Base-by-base conservation (phyloP, 306 rosid species). In the Vicia sativa region DNA sequence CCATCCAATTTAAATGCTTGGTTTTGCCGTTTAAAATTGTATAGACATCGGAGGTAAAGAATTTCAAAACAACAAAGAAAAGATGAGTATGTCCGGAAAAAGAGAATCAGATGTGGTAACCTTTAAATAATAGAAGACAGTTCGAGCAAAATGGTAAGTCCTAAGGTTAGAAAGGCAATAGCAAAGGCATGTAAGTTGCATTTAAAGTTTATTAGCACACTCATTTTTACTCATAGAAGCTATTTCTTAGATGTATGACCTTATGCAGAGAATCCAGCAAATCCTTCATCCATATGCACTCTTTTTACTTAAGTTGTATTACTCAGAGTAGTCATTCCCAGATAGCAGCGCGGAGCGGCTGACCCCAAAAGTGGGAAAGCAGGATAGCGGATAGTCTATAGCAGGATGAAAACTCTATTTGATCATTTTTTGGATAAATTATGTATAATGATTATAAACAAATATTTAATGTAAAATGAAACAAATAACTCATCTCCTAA, bases 221-320 rank as follows among this genome's bases (percentile, higher is more conserved):
- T 62, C 43, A 45, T 43, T 74, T 52, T 42, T 25, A 26, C 11
- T 61, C 18, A 42, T 13, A 11, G 34, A 73, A 28, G 39, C 25
- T 50, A 23, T 11, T 43, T 43, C 42, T 44, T 79, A 37, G 45
- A 71, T 11, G 21, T 5, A 46, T 67, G 31, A 61, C 66, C 42
- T 68, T 38, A 55, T 29, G 41, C 45, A 45, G 37, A 69, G 45
- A 23, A 67, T 10, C 73, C 25, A 41, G 18, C 49, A 48, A 56
- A 53, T 49, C 23, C 29, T 9, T 2, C 8, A 70, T 54, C 43
- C 54, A 70, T 31, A 69, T 69, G 62, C 45, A 25, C 28, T 25
- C 28, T 25, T 25, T 25, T 25, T 25, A 25, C 28, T 25, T 25
- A n/a, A 25, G 28, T 25, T 25, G 4, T 25, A 25, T 25, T 25